Percentiles rank a stretch among this genome's conserved stretches.
These are phyloP conservation scores for Dioscorea alata DNA, from an alignment of 106 monocot species.

Conservation along the genomic window DNA sequence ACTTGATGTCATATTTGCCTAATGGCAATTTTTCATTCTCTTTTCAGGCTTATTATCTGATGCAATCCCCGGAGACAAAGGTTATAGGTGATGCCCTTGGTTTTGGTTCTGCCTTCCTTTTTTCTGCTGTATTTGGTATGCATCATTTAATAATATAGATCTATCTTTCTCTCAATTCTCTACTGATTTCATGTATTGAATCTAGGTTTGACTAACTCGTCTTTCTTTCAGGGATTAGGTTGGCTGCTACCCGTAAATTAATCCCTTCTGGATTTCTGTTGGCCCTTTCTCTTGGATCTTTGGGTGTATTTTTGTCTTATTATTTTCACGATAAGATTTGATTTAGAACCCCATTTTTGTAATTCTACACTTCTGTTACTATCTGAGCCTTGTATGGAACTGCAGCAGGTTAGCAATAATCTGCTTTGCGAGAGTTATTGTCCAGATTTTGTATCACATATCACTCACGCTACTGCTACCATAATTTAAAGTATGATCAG, in stretches of 20 bases:
- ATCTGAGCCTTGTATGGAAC: too few species aligned
- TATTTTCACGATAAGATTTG: conserved; percentile 68
- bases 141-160: background rate
- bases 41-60: conserved; percentile 68
- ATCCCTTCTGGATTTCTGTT: conserved; percentile 66
- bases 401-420: too few species aligned
- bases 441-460: too few species aligned
- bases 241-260: conserved; percentile 57
- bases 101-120: conserved; percentile 70
- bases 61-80: conserved; percentile 77
- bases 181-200: background rate
- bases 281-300: conserved; percentile 40
- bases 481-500: too few species aligned
- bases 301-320: conserved; percentile 51
- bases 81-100: conserved; percentile 56
- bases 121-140: conserved; percentile 66
- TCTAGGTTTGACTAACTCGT: background rate
- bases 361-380: too few species aligned
- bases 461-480: too few species aligned
- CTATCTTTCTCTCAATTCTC: background rate
- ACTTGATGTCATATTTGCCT: too few species aligned
- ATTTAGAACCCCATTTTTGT: background rate
- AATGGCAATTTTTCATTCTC: background rate
- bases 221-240: conserved; percentile 56
- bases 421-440: too few species aligned